phyloP scores from a whole-genome alignment of 1,284 basidiomycete species.

The Ceratobasidium papillatum region DNA sequence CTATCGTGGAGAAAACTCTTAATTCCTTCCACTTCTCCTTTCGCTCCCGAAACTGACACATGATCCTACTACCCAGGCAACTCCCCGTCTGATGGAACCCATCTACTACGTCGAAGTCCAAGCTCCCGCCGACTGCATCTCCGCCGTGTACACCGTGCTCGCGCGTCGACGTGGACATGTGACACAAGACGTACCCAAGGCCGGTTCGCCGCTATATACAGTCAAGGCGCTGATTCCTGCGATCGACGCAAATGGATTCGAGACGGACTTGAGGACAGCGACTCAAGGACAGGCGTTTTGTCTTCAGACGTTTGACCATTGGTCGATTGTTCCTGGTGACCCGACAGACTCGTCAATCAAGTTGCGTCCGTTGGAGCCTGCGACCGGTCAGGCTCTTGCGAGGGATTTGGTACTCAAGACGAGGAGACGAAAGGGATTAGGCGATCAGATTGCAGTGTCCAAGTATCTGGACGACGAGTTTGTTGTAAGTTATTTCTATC shows the following conservation, averaged over 20 bases:
- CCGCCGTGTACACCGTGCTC: slow-evolving; percentile 96
- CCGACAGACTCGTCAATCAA: slow-evolving; percentile 96
- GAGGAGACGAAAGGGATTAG: slow-evolving; percentile 91
- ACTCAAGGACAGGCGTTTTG: slow-evolving; percentile 99
- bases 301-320: slow-evolving; percentile 96
- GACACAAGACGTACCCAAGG: slow-evolving; percentile 96
- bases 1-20: neutral
- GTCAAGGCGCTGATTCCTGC: slow-evolving; percentile 98
- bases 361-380: slow-evolving; percentile 94
- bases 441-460: slow-evolving; percentile 91
- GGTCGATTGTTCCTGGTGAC: slow-evolving; percentile 98
- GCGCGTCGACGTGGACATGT: slow-evolving; percentile 97
- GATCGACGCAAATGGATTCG: slow-evolving; percentile 98
- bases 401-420: slow-evolving; percentile 96
- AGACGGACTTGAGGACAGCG: slow-evolving; percentile 95
- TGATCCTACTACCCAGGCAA: slow-evolving; percentile 65
- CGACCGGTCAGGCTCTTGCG: slow-evolving; percentile 90
- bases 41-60: neutral
- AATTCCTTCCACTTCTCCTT: neutral
- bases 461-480: slow-evolving; percentile 96
- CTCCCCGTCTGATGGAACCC: slow-evolving; percentile 93
- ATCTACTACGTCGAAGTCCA: slow-evolving; percentile 99
- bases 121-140: slow-evolving; percentile 97
- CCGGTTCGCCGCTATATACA: slow-evolving; percentile 96
- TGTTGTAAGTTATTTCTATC: slow-evolving; percentile 62